phyloP scores from a whole-genome alignment of 345 rosid genomes.

The Citrus inodora region DNA sequence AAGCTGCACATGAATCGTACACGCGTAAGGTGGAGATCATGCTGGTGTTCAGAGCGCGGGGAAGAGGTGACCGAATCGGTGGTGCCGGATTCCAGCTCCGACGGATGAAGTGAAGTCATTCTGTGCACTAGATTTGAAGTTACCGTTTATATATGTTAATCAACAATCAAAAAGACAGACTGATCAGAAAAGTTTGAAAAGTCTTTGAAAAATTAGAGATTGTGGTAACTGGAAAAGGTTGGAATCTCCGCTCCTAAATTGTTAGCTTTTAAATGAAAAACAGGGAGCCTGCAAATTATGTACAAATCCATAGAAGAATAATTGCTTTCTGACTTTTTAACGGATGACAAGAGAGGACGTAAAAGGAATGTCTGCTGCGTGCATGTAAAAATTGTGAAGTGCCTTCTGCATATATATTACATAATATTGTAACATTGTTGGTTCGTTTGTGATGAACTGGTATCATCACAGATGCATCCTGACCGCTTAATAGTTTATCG shows the following conservation, averaged over 20 bases:
- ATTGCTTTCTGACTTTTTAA: neutral
- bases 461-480: neutral
- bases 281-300: neutral
- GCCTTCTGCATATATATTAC: neutral
- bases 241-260: neutral
- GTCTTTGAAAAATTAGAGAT: neutral
- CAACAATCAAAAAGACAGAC: neutral
- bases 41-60: conserved; percentile 68
- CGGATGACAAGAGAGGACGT: neutral
- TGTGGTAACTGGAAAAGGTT: neutral
- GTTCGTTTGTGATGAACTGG: neutral
- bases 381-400: neutral
- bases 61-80: conserved; percentile 68
- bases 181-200: neutral
- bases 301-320: neutral
- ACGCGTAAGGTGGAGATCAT: conserved; percentile 30
- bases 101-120: conserved; percentile 56
- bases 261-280: neutral
- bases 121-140: neutral
- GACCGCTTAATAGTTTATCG: neutral
- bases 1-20: conserved; percentile 95
- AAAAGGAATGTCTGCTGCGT: neutral
- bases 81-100: conserved; percentile 62
- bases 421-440: too few relatives aligned
- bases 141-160: neutral